phyloP scores from a whole-genome alignment of 169 alveolate species.

The Eimeria nieschulzi region DNA sequence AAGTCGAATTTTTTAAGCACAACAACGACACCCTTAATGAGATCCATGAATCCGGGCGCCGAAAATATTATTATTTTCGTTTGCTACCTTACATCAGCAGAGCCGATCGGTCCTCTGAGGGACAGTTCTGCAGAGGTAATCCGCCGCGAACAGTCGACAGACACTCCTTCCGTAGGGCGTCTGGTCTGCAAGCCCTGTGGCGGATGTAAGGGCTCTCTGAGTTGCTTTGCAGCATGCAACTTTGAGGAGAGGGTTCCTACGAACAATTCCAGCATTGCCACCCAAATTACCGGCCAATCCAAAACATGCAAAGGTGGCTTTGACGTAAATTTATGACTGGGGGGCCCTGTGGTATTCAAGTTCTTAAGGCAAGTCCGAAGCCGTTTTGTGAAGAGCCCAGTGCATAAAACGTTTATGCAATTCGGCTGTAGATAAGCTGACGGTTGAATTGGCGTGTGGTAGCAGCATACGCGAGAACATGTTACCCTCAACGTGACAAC shows the following conservation, averaged over 20 bases:
- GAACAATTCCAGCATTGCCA: neutral
- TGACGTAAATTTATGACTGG: no score
- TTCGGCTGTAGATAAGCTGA: no score
- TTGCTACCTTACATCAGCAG: conserved; percentile 29
- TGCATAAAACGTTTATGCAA: no score
- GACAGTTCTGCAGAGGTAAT: neutral
- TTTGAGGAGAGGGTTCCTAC: conserved; percentile 6
- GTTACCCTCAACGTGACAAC: no score
- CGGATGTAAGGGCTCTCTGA: neutral
- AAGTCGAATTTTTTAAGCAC: neutral
- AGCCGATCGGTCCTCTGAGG: conserved; percentile 35
- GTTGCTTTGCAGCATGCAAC: conserved; percentile 2
- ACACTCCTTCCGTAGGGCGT: neutral
- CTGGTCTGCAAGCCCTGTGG: neutral
- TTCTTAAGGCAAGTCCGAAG: no score
- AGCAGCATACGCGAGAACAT: no score
- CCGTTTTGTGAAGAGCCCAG: no score
- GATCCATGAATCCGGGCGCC: neutral
- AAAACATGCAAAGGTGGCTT: no score
- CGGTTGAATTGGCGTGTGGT: no score
- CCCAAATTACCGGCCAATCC: neutral
- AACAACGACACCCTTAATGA: neutral
- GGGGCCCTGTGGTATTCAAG: no score
- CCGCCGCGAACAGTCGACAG: neutral
- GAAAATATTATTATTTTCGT: neutral